Percentiles rank a stretch among this genome's conserved stretches.
Evolutionary conservation across 1,284 basidiomycete species (phyloP).

Genomic region (Ganoderma sp.): DNA sequence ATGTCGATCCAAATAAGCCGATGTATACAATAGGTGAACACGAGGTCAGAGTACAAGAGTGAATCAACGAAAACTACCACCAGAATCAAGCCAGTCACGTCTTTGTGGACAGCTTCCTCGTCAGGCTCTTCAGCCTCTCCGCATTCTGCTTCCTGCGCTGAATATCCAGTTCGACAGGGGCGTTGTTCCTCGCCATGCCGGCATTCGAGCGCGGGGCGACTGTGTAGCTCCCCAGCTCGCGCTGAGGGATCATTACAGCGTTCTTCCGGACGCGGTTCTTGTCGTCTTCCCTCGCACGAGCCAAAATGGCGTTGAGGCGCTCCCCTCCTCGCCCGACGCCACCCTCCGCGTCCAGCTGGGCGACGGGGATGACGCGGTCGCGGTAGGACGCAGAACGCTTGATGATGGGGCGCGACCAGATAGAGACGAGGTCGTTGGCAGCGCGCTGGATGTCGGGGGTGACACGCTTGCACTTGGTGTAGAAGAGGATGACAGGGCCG

Average conservation of each 20-base stretch:
- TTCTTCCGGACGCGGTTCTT: constrained; percentile 73
- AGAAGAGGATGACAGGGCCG: constrained; percentile 94
- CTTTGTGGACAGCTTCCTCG: constrained; percentile 42
- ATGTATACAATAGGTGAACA: background rate
- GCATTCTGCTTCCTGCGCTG: constrained; percentile 74
- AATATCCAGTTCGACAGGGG: constrained; percentile 71
- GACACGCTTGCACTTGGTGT: constrained; percentile 93
- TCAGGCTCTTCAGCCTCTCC: constrained; percentile 62
- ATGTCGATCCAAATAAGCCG: background rate
- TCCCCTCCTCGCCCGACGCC: constrained; percentile 53
- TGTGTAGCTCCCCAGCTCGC: constrained; percentile 73
- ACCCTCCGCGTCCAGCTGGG: constrained; percentile 42
- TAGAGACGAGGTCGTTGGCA: constrained; percentile 85
- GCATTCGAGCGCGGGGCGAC: constrained; percentile 68
- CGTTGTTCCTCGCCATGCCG: constrained; percentile 53
- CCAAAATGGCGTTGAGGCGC: constrained; percentile 72
- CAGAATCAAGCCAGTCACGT: constrained; percentile 18
- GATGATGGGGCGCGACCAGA: constrained; percentile 95
- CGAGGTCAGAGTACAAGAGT: background rate
- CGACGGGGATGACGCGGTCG: constrained; percentile 70
- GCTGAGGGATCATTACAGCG: constrained; percentile 77
- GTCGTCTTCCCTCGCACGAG: constrained; percentile 69
- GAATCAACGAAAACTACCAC: background rate
- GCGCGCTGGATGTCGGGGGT: constrained; percentile 80
- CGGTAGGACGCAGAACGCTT: constrained; percentile 88